A percentile compares a stretch with the other conserved stretches of the same genome.
These are phyloP conservation scores for Francoa sonchifolia DNA, from an alignment of 441 rosid genomes.

Conservation along the genomic window DNA sequence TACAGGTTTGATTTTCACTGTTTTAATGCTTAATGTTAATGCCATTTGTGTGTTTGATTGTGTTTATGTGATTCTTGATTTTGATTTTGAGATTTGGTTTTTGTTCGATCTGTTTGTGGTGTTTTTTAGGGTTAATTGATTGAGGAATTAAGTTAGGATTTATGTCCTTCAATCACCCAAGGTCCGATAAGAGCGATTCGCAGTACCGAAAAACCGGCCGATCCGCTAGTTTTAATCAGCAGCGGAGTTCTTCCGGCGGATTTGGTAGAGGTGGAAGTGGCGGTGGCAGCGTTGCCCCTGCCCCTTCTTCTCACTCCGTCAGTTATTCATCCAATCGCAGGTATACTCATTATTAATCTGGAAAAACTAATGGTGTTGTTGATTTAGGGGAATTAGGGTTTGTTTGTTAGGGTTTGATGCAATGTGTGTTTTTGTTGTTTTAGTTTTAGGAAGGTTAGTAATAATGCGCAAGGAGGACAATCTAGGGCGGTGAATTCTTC, in stretches of 20 bases:
- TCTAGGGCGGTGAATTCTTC: constrained; percentile 45
- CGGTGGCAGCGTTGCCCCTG: constrained; percentile 43
- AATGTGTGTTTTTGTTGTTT: not conserved
- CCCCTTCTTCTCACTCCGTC: constrained; percentile 53
- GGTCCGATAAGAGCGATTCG: constrained; percentile 67
- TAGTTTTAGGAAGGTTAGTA: constrained; percentile 55
- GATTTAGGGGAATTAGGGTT: not conserved
- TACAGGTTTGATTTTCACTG: not conserved
- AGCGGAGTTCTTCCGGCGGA: constrained; percentile 52
- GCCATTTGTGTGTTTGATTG: not conserved
- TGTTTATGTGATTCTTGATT: not conserved
- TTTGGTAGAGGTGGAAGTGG: constrained; percentile 71
- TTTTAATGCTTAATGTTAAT: constrained; percentile 4
- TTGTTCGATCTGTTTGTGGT: not conserved
- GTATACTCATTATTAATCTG: too few relatives aligned
- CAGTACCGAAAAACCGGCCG: constrained; percentile 64
- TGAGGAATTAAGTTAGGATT: constrained; percentile 28
- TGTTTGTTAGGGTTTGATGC: constrained; percentile 1
- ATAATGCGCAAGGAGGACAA: constrained; percentile 68
- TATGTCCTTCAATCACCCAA: constrained; percentile 97
- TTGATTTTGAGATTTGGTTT: not conserved
- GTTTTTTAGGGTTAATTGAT: not conserved
- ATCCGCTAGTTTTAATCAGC: constrained; percentile 61
- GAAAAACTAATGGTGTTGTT: too few relatives aligned
- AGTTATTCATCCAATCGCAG: constrained; percentile 38